A percentile compares a stretch with the other conserved stretches of the same genome.
Evolutionary conservation across 1,284 basidiomycete species (phyloP).

Genomic region (Trametes pubescens): DNA sequence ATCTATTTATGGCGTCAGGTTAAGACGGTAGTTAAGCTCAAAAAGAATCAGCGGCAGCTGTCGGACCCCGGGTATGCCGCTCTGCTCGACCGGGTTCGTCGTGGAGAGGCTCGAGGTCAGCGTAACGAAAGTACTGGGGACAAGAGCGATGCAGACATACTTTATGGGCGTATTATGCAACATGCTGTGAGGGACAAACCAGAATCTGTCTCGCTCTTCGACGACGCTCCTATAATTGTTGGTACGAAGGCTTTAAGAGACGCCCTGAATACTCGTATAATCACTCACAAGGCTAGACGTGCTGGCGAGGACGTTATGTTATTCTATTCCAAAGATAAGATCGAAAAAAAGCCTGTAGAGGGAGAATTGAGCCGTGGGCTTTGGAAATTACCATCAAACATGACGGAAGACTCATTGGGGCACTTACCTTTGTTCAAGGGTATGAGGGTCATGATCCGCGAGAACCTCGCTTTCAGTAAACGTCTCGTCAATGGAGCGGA

Average conservation of each 20-base stretch:
- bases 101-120: neutral
- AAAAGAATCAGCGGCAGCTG: constrained; percentile 3
- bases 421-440: constrained; percentile 31
- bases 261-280: constrained; percentile 1
- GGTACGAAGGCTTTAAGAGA: constrained; percentile 1
- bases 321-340: neutral
- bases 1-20: constrained; percentile 5
- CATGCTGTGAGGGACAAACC: too few relatives aligned
- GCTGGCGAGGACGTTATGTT: neutral
- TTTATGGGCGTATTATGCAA: neutral
- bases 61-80: neutral
- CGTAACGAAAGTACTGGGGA: neutral
- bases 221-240: neutral
- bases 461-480: constrained; percentile 37
- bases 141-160: neutral
- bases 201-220: too few relatives aligned
- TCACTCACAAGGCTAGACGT: neutral
- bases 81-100: neutral
- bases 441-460: constrained; percentile 42
- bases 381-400: neutral
- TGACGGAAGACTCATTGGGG: constrained; percentile 17
- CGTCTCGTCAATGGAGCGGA: constrained; percentile 41
- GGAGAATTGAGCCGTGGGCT: neutral
- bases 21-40: neutral
- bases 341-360: neutral